These are phyloP conservation scores for Curvularia hawaiiensis DNA, from an alignment of 2,329 filamentous ascomycete genomes.

Conservation along the genomic window DNA sequence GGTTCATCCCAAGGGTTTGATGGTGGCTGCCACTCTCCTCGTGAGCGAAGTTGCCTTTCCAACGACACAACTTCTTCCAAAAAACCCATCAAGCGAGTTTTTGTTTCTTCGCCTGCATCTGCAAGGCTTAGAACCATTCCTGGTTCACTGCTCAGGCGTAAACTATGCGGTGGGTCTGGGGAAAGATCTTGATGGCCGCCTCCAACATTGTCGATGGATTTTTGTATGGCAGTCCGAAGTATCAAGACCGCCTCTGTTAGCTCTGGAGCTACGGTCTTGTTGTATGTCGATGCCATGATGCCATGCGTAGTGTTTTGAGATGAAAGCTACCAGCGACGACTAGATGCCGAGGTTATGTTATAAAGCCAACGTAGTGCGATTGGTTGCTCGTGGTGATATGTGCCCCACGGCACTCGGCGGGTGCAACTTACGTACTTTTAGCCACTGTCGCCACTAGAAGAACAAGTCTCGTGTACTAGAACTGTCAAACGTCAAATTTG, in stretches of 20 bases:
- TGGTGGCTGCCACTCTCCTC: constrained; percentile 16
- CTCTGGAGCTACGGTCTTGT: neutral
- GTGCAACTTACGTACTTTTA: neutral
- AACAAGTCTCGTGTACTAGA: neutral
- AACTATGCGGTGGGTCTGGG: neutral
- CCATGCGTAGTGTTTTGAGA: neutral
- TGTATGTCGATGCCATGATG: neutral
- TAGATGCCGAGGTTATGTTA: neutral
- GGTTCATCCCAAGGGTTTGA: neutral
- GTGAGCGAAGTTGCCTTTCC: constrained; percentile 7
- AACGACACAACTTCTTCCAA: neutral
- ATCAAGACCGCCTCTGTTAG: constrained; percentile 3
- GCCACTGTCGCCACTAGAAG: neutral
- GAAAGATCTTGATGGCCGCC: neutral
- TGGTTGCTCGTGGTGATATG: neutral
- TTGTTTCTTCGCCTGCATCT: neutral
- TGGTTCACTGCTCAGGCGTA: neutral
- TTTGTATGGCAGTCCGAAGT: neutral
- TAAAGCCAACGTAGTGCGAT: neutral
- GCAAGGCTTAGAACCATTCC: neutral
- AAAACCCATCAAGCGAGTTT: neutral
- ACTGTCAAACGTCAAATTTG: neutral
- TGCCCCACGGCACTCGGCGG: neutral
- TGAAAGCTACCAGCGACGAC: neutral
- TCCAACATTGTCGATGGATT: neutral